Conservation (phyloP, 2,329 filamentous ascomycete species). For the Arthroderma uncinatum region DNA sequence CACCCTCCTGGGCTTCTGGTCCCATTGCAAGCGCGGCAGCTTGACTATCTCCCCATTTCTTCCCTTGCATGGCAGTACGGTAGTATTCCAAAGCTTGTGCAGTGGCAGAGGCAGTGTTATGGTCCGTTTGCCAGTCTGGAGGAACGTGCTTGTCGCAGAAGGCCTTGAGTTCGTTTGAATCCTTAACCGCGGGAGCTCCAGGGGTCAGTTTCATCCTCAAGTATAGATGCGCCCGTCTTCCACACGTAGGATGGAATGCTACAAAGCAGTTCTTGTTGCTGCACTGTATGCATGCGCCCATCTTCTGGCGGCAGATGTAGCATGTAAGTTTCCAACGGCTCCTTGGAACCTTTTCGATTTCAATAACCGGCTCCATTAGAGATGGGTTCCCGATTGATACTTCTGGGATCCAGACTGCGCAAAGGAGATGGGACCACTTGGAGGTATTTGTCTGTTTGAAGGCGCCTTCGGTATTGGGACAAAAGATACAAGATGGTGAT, state of each 20-base stretch:
- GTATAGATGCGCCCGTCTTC: conserved; percentile 73
- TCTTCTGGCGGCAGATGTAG: conserved; percentile 93
- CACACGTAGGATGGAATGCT: conserved; percentile 95
- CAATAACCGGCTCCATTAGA: conserved; percentile 96
- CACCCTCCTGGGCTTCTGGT: conserved; percentile 46
- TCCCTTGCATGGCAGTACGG: conserved; percentile 74
- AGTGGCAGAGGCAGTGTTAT: conserved; percentile 69
- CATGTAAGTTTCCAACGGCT: conserved; percentile 87
- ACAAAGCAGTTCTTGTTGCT: conserved; percentile 95
- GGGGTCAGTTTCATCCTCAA: conserved; percentile 94
- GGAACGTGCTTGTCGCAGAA: conserved; percentile 95
- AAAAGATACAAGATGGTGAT: conserved; percentile 93
- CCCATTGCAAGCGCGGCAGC: conserved; percentile 69
- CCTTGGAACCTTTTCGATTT: conserved; percentile 93
- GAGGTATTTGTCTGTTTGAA: conserved; percentile 97
- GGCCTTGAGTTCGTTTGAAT: conserved; percentile 75
- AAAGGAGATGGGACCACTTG: conserved; percentile 93
- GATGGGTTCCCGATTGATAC: conserved; percentile 90
- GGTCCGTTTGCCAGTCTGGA: conserved; percentile 73
- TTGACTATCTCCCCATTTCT: conserved; percentile 86
- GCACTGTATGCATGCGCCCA: conserved; percentile 98
- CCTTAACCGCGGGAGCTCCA: conserved; percentile 64
- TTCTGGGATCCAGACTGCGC: conserved; percentile 97
- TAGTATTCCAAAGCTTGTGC: conserved; percentile 81
- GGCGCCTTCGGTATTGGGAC: conserved; percentile 90